phyloP scores from a whole-genome alignment of 1,284 basidiomycete species.

The Ustilago shanxiensis region DNA sequence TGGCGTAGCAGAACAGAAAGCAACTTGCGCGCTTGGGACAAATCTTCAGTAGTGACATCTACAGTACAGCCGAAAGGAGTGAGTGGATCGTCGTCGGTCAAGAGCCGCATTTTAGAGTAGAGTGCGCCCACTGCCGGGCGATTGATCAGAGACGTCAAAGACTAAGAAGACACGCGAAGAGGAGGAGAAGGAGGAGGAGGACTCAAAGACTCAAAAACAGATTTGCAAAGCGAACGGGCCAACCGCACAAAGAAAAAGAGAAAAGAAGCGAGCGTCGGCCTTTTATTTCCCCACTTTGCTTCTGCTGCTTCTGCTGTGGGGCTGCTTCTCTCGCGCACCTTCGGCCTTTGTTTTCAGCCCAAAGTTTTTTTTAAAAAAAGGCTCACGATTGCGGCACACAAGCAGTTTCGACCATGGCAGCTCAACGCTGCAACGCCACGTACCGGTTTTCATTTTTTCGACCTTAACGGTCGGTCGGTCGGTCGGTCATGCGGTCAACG shows the following conservation, averaged over 20 bases:
- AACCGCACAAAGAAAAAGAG: background rate
- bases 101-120: constrained; percentile 24
- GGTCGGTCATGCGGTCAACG: background rate
- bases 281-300: constrained; percentile 4
- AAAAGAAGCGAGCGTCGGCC: background rate
- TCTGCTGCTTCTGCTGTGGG: background rate
- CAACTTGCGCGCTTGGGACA: constrained; percentile 4
- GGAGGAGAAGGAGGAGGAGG: too few relatives aligned
- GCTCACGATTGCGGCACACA: too few relatives aligned
- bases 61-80: background rate
- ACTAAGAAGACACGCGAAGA: too few relatives aligned
- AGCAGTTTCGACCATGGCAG: background rate
- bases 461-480: constrained; percentile 32
- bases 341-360: too few relatives aligned
- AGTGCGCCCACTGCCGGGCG: background rate
- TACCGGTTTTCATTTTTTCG: constrained; percentile 27
- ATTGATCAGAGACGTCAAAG: background rate
- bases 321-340: background rate
- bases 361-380: too few relatives aligned
- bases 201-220: background rate
- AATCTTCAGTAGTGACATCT: background rate
- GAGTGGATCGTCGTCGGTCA: constrained; percentile 32
- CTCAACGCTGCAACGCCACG: constrained; percentile 1
- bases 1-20: background rate
- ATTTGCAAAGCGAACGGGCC: constrained; percentile 15